These are phyloP conservation scores for Gentiana dahurica DNA, from an alignment of 257 asterid genomes.

Conservation along the genomic window DNA sequence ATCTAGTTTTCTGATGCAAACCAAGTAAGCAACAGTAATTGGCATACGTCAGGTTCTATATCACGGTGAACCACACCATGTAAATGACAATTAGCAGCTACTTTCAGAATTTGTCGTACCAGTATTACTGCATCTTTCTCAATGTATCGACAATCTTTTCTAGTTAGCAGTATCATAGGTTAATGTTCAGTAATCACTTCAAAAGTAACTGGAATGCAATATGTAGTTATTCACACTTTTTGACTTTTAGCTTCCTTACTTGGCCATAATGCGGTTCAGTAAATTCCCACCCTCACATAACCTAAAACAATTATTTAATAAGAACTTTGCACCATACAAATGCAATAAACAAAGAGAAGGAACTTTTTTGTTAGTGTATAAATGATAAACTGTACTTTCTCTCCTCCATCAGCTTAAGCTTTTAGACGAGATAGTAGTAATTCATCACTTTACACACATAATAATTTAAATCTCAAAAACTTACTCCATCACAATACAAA, in stretches of 20 bases:
- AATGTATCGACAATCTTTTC: conserved; percentile 94
- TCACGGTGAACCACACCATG: conserved; percentile 98
- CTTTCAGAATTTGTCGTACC: conserved; percentile 95
- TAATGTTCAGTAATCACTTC: conserved; percentile 14
- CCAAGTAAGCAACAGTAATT: not conserved
- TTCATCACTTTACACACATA: too few species aligned
- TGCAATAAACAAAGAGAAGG: conserved; percentile 3
- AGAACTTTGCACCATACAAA: conserved; percentile 1
- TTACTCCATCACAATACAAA: conserved; percentile 97
- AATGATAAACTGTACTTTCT: too few species aligned
- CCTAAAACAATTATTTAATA: conserved; percentile 27
- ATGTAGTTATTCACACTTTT: not conserved
- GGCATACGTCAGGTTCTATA: conserved; percentile 93
- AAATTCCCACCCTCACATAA: conserved; percentile 97
- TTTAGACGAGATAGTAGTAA: too few species aligned
- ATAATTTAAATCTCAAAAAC: conserved; percentile 14
- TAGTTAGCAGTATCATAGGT: conserved; percentile 26
- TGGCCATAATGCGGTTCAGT: conserved; percentile 86
- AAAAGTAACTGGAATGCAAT: conserved; percentile 6
- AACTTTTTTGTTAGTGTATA: too few species aligned
- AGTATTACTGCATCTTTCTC: conserved; percentile 97
- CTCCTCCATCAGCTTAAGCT: too few species aligned
- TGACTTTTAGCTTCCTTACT: conserved; percentile 36
- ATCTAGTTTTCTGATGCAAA: conserved; percentile 11
- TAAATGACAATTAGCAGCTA: conserved; percentile 97